phyloP scores from a whole-genome alignment of 2,329 filamentous ascomycete species.

The Paecilomyces sp. region DNA sequence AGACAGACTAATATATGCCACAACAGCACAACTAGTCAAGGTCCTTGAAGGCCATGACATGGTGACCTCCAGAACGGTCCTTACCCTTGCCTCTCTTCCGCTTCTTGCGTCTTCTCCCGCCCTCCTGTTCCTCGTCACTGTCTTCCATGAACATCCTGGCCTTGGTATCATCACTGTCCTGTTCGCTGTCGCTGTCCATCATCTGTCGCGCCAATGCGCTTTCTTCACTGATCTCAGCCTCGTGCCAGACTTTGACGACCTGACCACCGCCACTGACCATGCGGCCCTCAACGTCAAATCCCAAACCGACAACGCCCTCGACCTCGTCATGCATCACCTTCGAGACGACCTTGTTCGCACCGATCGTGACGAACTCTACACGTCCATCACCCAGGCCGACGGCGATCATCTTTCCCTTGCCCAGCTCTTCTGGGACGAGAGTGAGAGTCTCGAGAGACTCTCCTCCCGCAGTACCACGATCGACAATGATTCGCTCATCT shows the following conservation, averaged over 20 bases:
- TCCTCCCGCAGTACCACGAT: constrained; percentile 53
- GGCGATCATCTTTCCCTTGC: constrained; percentile 58
- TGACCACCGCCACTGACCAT: constrained; percentile 85
- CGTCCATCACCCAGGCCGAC: constrained; percentile 76
- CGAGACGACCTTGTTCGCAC: constrained; percentile 62
- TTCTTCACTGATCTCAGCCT: constrained; percentile 52
- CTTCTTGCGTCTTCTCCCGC: constrained; percentile 43
- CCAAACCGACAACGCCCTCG: constrained; percentile 74
- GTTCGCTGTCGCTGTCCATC: constrained; percentile 39
- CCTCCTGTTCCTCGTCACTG: constrained; percentile 40
- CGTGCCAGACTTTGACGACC: constrained; percentile 83
- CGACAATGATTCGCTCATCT: constrained; percentile 77
- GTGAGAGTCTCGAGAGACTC: constrained; percentile 77
- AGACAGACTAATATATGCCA: neutral
- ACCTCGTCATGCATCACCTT: constrained; percentile 73
- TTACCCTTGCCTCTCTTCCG: constrained; percentile 40
- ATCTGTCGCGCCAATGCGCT: constrained; percentile 30
- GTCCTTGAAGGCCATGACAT: constrained; percentile 37
- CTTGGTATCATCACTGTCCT: constrained; percentile 22
- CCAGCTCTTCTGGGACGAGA: constrained; percentile 62
- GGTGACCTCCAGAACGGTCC: constrained; percentile 27
- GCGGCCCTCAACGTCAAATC: constrained; percentile 76
- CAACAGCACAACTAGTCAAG: constrained; percentile 25
- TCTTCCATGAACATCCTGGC: constrained; percentile 21
- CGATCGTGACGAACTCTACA: constrained; percentile 69